A percentile compares a stretch with the other conserved stretches of the same genome.
Conservation (phyloP, 2,329 filamentous ascomycete genomes). For the Fragosphaeria purpurea region DNA sequence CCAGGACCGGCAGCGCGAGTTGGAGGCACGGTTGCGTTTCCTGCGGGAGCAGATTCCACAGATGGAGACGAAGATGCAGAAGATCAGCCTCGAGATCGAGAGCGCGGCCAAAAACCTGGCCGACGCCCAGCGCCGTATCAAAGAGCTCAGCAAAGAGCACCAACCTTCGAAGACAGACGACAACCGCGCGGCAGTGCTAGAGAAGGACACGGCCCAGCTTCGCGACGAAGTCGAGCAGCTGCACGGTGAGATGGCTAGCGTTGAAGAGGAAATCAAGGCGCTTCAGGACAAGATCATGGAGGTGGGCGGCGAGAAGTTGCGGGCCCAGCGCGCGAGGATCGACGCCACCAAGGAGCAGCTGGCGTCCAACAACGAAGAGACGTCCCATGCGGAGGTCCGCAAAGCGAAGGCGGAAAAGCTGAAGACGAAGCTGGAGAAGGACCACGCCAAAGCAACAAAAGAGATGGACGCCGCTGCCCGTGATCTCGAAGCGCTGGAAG, state of each 20-base stretch:
- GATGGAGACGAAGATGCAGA: constrained; percentile 84
- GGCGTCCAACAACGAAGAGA: constrained; percentile 65
- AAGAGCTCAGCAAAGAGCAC: constrained; percentile 74
- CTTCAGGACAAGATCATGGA: constrained; percentile 98
- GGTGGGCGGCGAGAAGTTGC: constrained; percentile 85
- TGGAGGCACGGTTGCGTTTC: constrained; percentile 63
- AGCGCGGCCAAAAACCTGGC: constrained; percentile 75
- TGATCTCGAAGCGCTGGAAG: constrained; percentile 69
- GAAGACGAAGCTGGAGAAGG: constrained; percentile 75
- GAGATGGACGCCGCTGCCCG: constrained; percentile 63
- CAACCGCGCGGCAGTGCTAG: constrained; percentile 57
- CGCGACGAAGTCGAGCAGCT: constrained; percentile 72
- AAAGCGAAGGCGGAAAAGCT: constrained; percentile 93
- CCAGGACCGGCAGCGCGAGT: constrained; percentile 71
- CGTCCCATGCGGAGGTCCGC: constrained; percentile 76
- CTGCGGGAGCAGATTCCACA: constrained; percentile 71
- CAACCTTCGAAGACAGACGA: constrained; percentile 75
- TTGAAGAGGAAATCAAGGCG: constrained; percentile 86
- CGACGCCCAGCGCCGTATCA: constrained; percentile 74
- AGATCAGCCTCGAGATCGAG: constrained; percentile 78
- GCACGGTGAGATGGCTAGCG: constrained; percentile 72
- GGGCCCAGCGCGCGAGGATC: constrained; percentile 82
- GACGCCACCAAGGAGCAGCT: constrained; percentile 84
- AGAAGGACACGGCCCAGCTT: constrained; percentile 67
- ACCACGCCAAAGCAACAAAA: constrained; percentile 64